These are phyloP conservation scores for Fusarium sp. DNA, from an alignment of 2,329 filamentous ascomycete species.

Conservation along the genomic window DNA sequence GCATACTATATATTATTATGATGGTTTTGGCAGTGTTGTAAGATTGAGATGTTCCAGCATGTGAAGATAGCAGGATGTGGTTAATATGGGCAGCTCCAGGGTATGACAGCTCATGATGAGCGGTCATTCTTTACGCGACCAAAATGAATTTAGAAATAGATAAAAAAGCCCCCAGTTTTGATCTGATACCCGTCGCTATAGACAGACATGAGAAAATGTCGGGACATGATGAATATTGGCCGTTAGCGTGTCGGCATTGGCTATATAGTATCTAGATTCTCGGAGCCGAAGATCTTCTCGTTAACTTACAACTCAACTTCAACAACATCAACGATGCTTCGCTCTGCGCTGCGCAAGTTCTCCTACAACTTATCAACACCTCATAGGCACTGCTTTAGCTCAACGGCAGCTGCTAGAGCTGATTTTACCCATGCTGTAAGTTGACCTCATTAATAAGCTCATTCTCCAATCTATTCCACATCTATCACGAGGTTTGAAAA, in stretches of 20 bases:
- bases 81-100: not conserved
- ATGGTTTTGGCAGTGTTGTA: not conserved
- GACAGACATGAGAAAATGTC: not conserved
- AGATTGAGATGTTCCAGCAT: not conserved
- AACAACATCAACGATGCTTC: slow-evolving; percentile 33
- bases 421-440: slow-evolving; percentile 63
- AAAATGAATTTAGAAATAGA: not conserved
- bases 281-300: slow-evolving; percentile 13
- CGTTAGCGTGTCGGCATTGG: slow-evolving; percentile 13
- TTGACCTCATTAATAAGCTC: slow-evolving; percentile 16
- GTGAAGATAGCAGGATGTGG: not conserved
- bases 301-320: slow-evolving; percentile 7
- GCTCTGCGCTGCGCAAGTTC: slow-evolving; percentile 7
- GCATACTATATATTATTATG: not conserved
- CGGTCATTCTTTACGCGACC: not conserved
- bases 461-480: slow-evolving; percentile 11
- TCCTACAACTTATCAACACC: not conserved
- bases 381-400: slow-evolving; percentile 53
- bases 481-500: slow-evolving; percentile 15
- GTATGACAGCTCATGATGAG: not conserved
- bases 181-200: fast-evolving
- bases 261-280: slow-evolving; percentile 7
- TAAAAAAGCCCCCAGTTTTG: not conserved
- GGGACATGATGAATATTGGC: not conserved
- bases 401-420: slow-evolving; percentile 49